phyloP scores from a whole-genome alignment of 2,329 filamentous ascomycete genomes.

The Rutstroemia sp. region DNA sequence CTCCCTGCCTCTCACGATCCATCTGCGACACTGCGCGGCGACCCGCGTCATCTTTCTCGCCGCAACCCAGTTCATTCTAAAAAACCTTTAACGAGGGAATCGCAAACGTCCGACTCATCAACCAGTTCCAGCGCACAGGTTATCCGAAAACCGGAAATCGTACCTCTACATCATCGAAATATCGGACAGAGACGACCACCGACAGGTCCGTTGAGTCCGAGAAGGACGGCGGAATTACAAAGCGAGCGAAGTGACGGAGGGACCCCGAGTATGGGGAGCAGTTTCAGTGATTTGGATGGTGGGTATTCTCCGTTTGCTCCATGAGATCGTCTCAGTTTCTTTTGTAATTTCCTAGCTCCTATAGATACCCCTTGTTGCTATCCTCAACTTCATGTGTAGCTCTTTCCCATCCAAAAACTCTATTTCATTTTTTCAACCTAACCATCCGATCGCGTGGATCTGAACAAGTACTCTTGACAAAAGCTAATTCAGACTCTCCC shows the following conservation, averaged over 20 bases:
- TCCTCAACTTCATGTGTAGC: neutral
- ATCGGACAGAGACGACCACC: slow-evolving; percentile 9
- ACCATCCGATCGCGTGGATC: neutral
- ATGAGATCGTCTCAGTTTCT: neutral
- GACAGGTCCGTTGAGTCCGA: slow-evolving; percentile 47
- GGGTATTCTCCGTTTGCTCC: slow-evolving; percentile 18
- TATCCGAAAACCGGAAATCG: slow-evolving; percentile 10
- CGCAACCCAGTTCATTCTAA: slow-evolving; percentile 12
- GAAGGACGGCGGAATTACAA: slow-evolving; percentile 50
- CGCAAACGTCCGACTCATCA: slow-evolving; percentile 54
- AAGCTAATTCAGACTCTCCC: neutral
- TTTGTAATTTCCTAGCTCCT: neutral
- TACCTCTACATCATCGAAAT: neutral
- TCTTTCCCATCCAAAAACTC: neutral
- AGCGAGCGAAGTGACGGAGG: slow-evolving; percentile 62
- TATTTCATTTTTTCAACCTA: neutral
- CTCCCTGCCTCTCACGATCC: slow-evolving; percentile 21
- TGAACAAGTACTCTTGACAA: neutral
- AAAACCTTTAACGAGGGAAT: slow-evolving; percentile 20
- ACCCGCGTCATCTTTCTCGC: slow-evolving; percentile 17
- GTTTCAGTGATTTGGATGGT: slow-evolving; percentile 80
- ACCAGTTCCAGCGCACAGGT: slow-evolving; percentile 37
- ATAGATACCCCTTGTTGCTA: neutral
- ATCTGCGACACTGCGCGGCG: slow-evolving; percentile 24
- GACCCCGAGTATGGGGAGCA: slow-evolving; percentile 72